Conservation (phyloP, 176 grass and related monocot species). For the Puccinellia tenuiflora region DNA sequence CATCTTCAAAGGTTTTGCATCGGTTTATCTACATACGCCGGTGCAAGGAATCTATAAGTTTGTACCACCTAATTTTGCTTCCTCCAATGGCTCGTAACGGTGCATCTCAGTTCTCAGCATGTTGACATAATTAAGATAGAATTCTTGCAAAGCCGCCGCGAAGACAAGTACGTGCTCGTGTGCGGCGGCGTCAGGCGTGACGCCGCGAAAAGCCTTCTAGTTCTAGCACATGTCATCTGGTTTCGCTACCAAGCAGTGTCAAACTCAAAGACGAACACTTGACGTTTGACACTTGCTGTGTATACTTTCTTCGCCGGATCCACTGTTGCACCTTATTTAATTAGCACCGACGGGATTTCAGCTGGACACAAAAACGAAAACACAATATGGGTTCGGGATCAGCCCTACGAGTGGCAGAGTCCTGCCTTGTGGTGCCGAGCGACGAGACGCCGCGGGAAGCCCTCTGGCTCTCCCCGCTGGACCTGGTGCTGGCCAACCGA, state of each 20-base stretch:
- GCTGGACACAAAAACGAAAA: neutral
- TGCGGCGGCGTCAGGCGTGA: neutral
- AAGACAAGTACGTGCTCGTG: neutral
- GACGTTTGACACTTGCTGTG: no score
- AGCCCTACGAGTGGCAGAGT: constrained; percentile 15
- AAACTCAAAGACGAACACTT: neutral
- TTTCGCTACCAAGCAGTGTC: neutral
- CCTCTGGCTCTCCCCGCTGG: constrained; percentile 30
- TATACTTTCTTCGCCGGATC: no score
- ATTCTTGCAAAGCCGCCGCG: no score
- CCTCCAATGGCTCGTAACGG: no score
- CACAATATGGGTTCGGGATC: neutral
- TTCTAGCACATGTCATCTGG: neutral
- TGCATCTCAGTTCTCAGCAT: no score
- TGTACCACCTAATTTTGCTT: no score
- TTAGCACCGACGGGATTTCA: neutral
- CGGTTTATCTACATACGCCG: no score
- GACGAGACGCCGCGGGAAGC: constrained; percentile 1
- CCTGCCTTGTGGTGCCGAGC: neutral
- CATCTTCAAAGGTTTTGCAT: no score
- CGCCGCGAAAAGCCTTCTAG: neutral
- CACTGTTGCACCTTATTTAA: neutral
- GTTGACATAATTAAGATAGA: no score
- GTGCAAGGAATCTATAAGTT: no score
- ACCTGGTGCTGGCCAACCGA: neutral